These are phyloP conservation scores for Knufia petricola DNA, from an alignment of 2,329 filamentous ascomycete genomes.

Conservation along the genomic window DNA sequence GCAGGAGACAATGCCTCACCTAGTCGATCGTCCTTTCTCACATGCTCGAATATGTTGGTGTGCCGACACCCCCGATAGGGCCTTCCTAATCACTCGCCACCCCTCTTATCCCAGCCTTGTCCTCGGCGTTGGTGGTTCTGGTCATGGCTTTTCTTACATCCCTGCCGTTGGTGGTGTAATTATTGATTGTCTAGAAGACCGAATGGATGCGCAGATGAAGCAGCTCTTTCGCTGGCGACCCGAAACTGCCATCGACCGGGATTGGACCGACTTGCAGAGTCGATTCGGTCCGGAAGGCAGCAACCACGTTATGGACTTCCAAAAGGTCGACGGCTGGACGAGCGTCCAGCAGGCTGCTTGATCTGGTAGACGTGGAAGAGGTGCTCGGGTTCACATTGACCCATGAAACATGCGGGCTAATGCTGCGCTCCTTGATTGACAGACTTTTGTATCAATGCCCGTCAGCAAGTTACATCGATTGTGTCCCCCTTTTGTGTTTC, in stretches of 20 bases:
- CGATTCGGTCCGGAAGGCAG: slow-evolving; percentile 36
- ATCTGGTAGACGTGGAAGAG: too few relatives aligned
- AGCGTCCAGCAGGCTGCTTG: too few relatives aligned
- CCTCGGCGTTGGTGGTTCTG: slow-evolving; percentile 43
- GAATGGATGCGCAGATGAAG: slow-evolving; percentile 34
- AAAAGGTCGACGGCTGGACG: slow-evolving; percentile 37
- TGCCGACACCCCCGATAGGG: slow-evolving; percentile 45
- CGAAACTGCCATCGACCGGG: slow-evolving; percentile 37
- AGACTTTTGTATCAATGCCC: too few relatives aligned
- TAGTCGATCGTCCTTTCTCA: slow-evolving; percentile 39
- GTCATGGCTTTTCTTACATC: slow-evolving; percentile 46
- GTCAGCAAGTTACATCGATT: too few relatives aligned
- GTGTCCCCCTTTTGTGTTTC: too few relatives aligned
- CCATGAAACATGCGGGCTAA: too few relatives aligned
- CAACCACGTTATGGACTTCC: slow-evolving; percentile 42
- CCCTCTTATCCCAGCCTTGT: slow-evolving; percentile 36
- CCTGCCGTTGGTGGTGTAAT: slow-evolving; percentile 44
- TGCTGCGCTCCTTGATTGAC: too few relatives aligned
- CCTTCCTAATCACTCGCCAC: slow-evolving; percentile 45
- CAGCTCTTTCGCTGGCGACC: slow-evolving; percentile 43
- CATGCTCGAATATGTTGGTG: slow-evolving; percentile 50
- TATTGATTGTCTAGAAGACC: slow-evolving; percentile 39
- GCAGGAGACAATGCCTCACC: slow-evolving; percentile 44
- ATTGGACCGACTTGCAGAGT: slow-evolving; percentile 42
- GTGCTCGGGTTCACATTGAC: too few relatives aligned